phyloP scores from a whole-genome alignment of 2,329 filamentous ascomycete species.

The Emmonsiellopsis sp. region DNA sequence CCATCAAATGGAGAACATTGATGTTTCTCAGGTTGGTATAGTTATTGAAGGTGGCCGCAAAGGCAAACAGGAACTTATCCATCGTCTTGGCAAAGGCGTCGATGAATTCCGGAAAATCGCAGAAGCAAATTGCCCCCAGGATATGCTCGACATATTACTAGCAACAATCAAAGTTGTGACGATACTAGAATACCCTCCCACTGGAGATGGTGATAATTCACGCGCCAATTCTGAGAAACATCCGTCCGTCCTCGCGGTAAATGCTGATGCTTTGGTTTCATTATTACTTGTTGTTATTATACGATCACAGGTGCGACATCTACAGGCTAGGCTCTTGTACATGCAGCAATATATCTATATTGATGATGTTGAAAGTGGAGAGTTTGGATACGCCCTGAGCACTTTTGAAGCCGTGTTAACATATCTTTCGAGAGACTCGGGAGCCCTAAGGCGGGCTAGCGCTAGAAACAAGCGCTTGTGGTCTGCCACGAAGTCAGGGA shows the following conservation, averaged over 20 bases:
- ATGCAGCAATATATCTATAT: constrained; percentile 97
- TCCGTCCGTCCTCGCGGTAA: constrained; percentile 52
- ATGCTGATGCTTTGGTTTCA: constrained; percentile 89
- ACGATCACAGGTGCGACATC: constrained; percentile 72
- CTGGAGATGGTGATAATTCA: constrained; percentile 24
- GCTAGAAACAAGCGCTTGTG: constrained; percentile 76
- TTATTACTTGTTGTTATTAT: constrained; percentile 88
- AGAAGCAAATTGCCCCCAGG: constrained; percentile 67
- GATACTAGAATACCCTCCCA: constrained; percentile 45
- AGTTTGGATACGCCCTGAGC: constrained; percentile 91
- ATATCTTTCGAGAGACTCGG: constrained; percentile 76
- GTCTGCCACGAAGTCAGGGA: constrained; percentile 73
- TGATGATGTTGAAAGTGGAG: constrained; percentile 91
- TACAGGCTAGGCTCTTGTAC: constrained; percentile 84
- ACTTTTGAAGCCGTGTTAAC: constrained; percentile 90
- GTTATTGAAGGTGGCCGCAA: constrained; percentile 66
- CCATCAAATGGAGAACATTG: constrained; percentile 83
- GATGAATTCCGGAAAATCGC: constrained; percentile 83
- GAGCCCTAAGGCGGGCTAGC: constrained; percentile 72
- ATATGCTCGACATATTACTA: constrained; percentile 76
- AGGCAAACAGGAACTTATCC: constrained; percentile 72
- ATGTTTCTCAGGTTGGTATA: constrained; percentile 90
- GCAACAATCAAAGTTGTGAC: constrained; percentile 78
- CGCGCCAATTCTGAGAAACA: constrained; percentile 41
- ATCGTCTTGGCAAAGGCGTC: constrained; percentile 66